Evolutionary conservation across 768 basidiomycete genomes (phyloP), one percentile per base, ranked within the genome.

Genomic region (Rhodotorula diobovata): DNA sequence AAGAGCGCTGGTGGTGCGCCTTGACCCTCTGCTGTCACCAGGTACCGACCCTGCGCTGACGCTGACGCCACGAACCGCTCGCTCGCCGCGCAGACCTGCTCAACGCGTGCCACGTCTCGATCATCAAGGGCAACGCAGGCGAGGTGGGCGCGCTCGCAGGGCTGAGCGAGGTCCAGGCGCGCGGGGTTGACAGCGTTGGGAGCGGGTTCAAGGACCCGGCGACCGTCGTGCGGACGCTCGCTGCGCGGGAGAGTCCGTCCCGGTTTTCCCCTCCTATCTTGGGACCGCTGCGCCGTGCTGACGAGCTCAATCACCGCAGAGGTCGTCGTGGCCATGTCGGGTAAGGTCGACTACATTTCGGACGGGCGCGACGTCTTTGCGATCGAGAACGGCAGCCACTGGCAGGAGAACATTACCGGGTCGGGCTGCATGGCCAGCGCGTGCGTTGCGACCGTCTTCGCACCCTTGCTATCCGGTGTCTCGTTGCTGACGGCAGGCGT

Each of bases 51-150:
- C n/a, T 51, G 2, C 34, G 15, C 59, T 34, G 15, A 1, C 23
- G 25, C 53, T 4, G 25, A 11, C 53, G 30, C 53, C 14, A 12
- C 30, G n/a, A 15, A 34, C 45, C 28, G 1, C 11, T 28, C 45
- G 7, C 25, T 12, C 11, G 18, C 41, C 41, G 12, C 41, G 21
- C 46, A 72, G 73, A 66, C 61, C 66, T 78, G 28, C 65, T 78
- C 48, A 73, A 71, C 34, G 58, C 62, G 12, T 63, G 70, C 35
- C 74, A 78, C n/a, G 63, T 70, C 20, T 88, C 89, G 28, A 89
- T 95, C 32, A 93, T 97, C 81, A 97, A 97, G 81, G 93, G 93
- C 8, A 96, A 97, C 77, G 89, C 91, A 0, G 90, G 86, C 25
- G 94, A 97, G 81, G 87, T 97, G 32, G 91, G 88, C 0, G 85